A percentile compares a stretch with the other conserved stretches of the same genome.
phyloP scores from a whole-genome alignment of 257 asterid species.

The Echites panduratus region DNA sequence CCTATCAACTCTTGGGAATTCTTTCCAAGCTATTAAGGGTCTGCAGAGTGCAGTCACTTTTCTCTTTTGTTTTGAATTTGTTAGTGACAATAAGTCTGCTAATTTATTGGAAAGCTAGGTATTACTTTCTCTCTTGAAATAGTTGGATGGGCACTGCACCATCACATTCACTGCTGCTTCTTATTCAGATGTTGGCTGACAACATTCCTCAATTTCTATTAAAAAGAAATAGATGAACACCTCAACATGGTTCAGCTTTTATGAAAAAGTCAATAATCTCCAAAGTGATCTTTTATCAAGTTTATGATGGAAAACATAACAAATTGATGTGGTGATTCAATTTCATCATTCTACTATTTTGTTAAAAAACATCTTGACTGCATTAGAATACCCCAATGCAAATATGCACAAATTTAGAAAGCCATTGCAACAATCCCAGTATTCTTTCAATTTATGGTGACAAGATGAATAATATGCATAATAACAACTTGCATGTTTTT shows the following conservation, averaged over 20 bases:
- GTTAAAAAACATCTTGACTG: background rate
- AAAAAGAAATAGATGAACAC: background rate
- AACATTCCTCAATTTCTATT: no score
- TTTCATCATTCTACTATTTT: background rate
- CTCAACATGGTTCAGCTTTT: background rate
- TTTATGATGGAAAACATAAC: background rate
- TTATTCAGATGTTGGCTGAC: background rate
- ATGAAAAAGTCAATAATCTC: background rate
- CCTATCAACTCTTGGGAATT: background rate
- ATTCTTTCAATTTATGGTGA: background rate
- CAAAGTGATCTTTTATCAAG: background rate
- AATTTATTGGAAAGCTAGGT: background rate
- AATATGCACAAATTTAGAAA: background rate
- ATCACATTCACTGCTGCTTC: background rate
- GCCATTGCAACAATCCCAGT: background rate
- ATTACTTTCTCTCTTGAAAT: background rate
- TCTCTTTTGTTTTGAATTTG: background rate
- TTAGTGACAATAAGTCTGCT: background rate
- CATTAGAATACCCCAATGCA: background rate
- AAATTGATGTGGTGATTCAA: background rate
- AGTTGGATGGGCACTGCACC: background rate
- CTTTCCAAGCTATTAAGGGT: background rate
- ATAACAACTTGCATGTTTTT: background rate
- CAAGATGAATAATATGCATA: background rate
- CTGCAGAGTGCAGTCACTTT: background rate